phyloP scores from a whole-genome alignment of 768 basidiomycete species.

The Russula emetica region DNA sequence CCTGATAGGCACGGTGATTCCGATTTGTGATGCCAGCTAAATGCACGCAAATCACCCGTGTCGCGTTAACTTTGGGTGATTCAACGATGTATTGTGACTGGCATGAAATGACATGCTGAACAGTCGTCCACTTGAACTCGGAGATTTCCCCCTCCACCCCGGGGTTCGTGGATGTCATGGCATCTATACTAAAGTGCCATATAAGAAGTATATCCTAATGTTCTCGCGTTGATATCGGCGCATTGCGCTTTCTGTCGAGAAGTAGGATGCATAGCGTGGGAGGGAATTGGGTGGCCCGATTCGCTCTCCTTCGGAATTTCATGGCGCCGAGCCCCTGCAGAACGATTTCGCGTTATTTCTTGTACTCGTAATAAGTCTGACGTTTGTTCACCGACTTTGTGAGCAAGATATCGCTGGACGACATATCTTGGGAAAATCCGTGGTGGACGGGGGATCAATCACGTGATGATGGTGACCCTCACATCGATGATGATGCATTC shows the following conservation, averaged over 20 bases:
- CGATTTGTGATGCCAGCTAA: not conserved
- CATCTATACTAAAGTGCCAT: not conserved
- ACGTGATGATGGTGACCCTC: slow-evolving; percentile 9
- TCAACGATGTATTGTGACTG: not conserved
- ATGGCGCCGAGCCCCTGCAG: not conserved
- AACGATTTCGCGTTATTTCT: not conserved
- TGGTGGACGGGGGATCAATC: not conserved
- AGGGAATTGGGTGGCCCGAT: not conserved
- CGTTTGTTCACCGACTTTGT: not conserved
- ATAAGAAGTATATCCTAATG: not conserved
- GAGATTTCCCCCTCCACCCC: not conserved
- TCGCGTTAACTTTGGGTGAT: slow-evolving; percentile 7
- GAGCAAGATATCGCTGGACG: not conserved
- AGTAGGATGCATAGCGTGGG: not conserved
- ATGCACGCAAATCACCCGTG: not conserved
- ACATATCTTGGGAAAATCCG: not conserved
- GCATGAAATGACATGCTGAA: not conserved
- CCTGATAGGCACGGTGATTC: not conserved
- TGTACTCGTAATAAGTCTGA: not conserved
- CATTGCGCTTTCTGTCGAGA: slow-evolving; percentile 1
- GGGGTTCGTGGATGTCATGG: not conserved
- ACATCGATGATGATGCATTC: no score
- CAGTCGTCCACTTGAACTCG: not conserved
- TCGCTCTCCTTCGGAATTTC: not conserved
- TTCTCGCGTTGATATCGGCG: slow-evolving; percentile 9